A percentile compares a stretch with the other conserved stretches of the same genome.
Evolutionary conservation across 345 rosid species (phyloP).

Genomic region (Luvunga scandens): DNA sequence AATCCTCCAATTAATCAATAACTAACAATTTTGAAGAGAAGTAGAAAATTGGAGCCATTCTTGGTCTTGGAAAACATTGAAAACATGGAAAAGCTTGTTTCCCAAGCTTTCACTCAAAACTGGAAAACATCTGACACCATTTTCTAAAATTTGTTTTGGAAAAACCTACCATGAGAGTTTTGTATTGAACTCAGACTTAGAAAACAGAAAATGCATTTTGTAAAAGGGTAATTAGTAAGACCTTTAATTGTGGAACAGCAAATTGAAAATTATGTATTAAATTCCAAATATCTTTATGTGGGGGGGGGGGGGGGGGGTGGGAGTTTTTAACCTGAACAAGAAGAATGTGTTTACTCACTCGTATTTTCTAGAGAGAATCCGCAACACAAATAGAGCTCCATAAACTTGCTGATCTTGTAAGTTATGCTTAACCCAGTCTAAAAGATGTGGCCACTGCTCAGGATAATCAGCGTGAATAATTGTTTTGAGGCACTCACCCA

Average conservation of each 20-base stretch:
- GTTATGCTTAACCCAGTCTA: conserved; percentile 92
- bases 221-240: background rate
- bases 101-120: background rate
- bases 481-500: conserved; percentile 98
- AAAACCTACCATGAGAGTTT: background rate
- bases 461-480: conserved; percentile 95
- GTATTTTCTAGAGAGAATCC: conserved; percentile 94
- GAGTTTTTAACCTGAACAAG: background rate
- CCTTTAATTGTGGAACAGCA: background rate
- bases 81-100: background rate
- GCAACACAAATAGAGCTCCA: conserved; percentile 84
- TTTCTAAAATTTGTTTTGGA: background rate
- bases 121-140: background rate
- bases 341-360: conserved; percentile 52
- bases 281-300: background rate
- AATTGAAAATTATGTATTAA: background rate
- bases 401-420: conserved; percentile 89
- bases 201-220: background rate
- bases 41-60: background rate
- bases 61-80: too few relatives aligned
- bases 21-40: background rate
- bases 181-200: background rate
- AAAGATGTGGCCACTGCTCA: conserved; percentile 96
- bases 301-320: too few relatives aligned
- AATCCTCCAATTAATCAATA: background rate